Evolutionary conservation across 371 early-diverging fungal species (phyloP).

Genomic region (Actinomucor elegans): DNA sequence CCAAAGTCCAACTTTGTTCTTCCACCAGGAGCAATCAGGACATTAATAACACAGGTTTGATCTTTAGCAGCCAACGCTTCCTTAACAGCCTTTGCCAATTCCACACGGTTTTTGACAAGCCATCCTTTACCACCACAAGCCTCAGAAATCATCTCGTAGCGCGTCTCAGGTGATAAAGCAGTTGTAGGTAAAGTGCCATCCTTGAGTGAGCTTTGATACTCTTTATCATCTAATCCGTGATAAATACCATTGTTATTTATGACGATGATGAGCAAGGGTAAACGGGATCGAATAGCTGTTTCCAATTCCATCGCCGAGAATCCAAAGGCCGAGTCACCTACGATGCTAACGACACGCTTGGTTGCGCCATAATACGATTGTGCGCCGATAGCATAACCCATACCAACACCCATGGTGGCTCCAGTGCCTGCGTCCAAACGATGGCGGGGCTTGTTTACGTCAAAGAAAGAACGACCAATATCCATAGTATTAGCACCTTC

Average conservation of each 20-base stretch:
- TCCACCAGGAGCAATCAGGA: slow-evolving; percentile 52
- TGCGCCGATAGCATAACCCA: slow-evolving; percentile 81
- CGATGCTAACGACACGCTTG: slow-evolving; percentile 64
- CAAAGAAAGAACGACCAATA: slow-evolving; percentile 74
- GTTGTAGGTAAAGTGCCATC: slow-evolving; percentile 58
- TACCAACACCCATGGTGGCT: slow-evolving; percentile 84
- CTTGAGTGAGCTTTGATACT: slow-evolving; percentile 32
- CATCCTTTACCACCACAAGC: slow-evolving; percentile 71
- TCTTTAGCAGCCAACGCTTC: slow-evolving; percentile 43
- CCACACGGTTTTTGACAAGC: slow-evolving; percentile 59
- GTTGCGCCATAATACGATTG: slow-evolving; percentile 51
- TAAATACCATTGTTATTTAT: slow-evolving; percentile 86
- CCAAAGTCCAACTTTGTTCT: slow-evolving; percentile 36
- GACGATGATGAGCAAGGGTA: slow-evolving; percentile 70
- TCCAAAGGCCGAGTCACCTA: slow-evolving; percentile 85
- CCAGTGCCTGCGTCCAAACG: slow-evolving; percentile 79
- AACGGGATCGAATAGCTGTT: slow-evolving; percentile 66
- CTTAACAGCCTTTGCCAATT: slow-evolving; percentile 56
- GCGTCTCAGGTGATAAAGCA: slow-evolving; percentile 63
- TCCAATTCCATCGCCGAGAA: slow-evolving; percentile 85
- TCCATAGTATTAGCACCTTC: slow-evolving; percentile 91
- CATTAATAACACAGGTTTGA: slow-evolving; percentile 49
- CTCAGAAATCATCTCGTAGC: slow-evolving; percentile 67
- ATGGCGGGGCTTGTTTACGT: slow-evolving; percentile 62
- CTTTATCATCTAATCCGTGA: slow-evolving; percentile 58